Base-by-base conservation (phyloP, 441 rosid species). In the Bocquillonia castaneifolia region DNA sequence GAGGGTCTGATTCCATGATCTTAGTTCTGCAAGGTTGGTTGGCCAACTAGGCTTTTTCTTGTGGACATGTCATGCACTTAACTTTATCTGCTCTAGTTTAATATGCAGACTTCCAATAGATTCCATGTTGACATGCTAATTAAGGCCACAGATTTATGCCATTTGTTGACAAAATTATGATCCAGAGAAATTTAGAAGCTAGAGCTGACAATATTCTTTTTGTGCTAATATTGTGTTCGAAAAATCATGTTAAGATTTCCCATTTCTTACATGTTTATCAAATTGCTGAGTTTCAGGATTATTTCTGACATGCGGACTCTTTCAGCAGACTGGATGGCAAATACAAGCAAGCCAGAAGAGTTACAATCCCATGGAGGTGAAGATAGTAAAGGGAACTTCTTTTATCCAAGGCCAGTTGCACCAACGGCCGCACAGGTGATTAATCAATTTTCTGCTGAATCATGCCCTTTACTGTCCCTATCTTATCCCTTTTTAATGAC, bases 291-390 rank as follows among this genome's bases (percentile, higher is more conserved):
- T 81, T 82, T 79, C 89, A 92, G 99, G 97, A 92, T 95, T 78
- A 96, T 95, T 72, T 95, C 98, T 61, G 99, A 95, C 81, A 92
- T 95, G 99, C 86, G 99, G 80, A 95, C 99, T 64, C 98, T 95
- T 78, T 92, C 99, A 53, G 99, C 99, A 47, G 99, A 95, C 80
- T 95, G 99, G 99, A 92, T 95, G 99, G 98, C 99, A 77, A 95
- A 92, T 76, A 88, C 93, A 47, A 89, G 75, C 85, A 90, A 83
- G 84, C 80, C 98, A 13, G 98, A 92, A 73, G 96, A 90, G 53
- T 72, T 83, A 76, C 99, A 86, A 34, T 81, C 93, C 59, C 91
- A 81, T 64, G 93, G 96, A 77, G 85, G 86, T 71, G 99, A 92
- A 51, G 96, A 90, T 75, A 89, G 93, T 77, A 84, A 73, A 77